phyloP scores from a whole-genome alignment of 176 grass and related monocot species.

The Oropetium thomaeum region DNA sequence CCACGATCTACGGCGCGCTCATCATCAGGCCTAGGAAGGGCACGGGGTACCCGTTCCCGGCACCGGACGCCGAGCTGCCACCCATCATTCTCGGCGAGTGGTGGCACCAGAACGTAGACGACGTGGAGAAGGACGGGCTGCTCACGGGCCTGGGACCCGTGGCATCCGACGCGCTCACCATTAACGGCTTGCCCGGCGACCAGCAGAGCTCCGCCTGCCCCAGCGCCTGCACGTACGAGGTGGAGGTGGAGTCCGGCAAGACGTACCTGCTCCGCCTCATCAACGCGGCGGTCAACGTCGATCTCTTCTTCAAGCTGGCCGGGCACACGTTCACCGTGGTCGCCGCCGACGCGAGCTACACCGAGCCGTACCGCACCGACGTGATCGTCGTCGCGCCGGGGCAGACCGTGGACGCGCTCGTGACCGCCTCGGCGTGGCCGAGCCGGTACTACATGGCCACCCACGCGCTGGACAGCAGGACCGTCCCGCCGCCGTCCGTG shows the following conservation, averaged over 20 bases:
- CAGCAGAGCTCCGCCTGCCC: slow-evolving; percentile 16
- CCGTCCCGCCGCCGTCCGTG: not conserved
- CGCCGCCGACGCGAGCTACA: slow-evolving; percentile 58
- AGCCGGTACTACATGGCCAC: slow-evolving; percentile 60
- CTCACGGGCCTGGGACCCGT: not conserved
- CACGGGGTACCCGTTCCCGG: slow-evolving; percentile 36
- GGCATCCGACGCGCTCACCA: slow-evolving; percentile 30
- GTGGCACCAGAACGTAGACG: slow-evolving; percentile 38
- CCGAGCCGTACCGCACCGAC: slow-evolving; percentile 37
- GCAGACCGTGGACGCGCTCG: slow-evolving; percentile 63
- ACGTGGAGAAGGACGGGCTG: slow-evolving; percentile 20
- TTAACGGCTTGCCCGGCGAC: slow-evolving; percentile 48
- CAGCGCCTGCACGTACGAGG: slow-evolving; percentile 29
- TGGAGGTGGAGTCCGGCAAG: slow-evolving; percentile 44
- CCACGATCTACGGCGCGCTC: slow-evolving; percentile 63
- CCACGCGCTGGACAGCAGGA: slow-evolving; percentile 31
- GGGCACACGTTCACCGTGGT: slow-evolving; percentile 63
- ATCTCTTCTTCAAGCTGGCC: slow-evolving; percentile 66
- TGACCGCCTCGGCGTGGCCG: slow-evolving; percentile 31
- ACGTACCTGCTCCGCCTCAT: slow-evolving; percentile 61
- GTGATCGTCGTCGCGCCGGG: slow-evolving; percentile 55
- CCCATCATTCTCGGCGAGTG: slow-evolving; percentile 34
- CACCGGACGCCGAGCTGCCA: slow-evolving; percentile 41
- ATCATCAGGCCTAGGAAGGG: slow-evolving; percentile 35
- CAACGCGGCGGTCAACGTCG: slow-evolving; percentile 58